Evolutionary conservation across 179 eudicot genomes (phyloP), one percentile per base, ranked within the genome.

Genomic region (Silene coronaria): DNA sequence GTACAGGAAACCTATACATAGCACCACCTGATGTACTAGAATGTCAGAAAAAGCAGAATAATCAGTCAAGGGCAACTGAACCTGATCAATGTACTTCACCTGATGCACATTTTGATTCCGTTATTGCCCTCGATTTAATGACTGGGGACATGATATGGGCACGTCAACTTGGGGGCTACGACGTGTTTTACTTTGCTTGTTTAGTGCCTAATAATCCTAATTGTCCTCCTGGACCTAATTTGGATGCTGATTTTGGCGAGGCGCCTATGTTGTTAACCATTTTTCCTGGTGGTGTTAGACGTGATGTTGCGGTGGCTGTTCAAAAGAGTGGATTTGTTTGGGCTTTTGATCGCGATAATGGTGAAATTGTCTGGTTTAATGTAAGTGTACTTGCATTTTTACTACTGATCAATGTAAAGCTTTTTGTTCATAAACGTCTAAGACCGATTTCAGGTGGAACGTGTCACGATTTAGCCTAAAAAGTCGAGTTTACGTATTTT

Each of bases 171-270:
- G 85, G 85, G 30, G 85, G 85, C 12, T 83, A 83, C 34, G 85
- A 79, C 32, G 85, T 83, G 27, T 83, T 75, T 67, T 82, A 76
- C 46, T 80, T 79, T 5, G 82, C 83, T 0, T 83, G 85, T 64
- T 63, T 73, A 12, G 76, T 53, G 24, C 89, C 89, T 1, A 68
- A 70, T 42, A 90, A 83, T 34, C 91, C 91, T 0, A 83, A 80
- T 42, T 92, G 97, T 62, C 97, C 97, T 10, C 88, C 85, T 0
- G 97, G 97, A 5, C 97, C 97, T 12, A 92, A 86, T 59, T 13
- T 82, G 60, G 96, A 92, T 64, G 96, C 97, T 1, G 96, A 92
- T 61, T 92, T 92, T 67, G 97, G 97, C 28, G 85, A 83, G 79
- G 85, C 85, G 17, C 85, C 85, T 0, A 74, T 83, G 83, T 67